phyloP scores from a whole-genome alignment of 106 monocot species.

The Gastrodia elata region DNA sequence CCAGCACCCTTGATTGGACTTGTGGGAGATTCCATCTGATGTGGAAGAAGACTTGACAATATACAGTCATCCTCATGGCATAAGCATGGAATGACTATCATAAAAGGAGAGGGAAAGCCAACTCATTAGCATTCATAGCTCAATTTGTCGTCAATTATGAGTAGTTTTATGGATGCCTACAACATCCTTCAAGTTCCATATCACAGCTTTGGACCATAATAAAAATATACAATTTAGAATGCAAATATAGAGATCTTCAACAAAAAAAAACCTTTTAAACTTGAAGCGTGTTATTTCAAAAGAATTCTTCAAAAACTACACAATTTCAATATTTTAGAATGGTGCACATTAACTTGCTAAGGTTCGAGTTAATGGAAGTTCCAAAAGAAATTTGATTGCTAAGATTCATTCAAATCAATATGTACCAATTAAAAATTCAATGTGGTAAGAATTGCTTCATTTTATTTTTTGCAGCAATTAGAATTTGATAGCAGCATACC shows the following conservation, averaged over 20 bases:
- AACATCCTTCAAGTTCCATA: background rate
- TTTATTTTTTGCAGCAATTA: background rate
- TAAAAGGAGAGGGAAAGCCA: background rate
- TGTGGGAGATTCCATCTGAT: background rate
- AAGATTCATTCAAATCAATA: background rate
- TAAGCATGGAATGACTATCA: background rate
- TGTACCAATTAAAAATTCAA: background rate
- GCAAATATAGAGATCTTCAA: background rate
- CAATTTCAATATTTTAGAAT: background rate
- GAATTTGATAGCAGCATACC: conserved; percentile 14
- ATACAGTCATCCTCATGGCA: background rate
- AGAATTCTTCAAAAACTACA: background rate
- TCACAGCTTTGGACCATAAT: background rate
- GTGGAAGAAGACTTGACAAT: background rate
- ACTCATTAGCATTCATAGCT: background rate
- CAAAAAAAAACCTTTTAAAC: background rate
- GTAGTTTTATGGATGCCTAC: background rate
- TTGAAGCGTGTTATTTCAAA: conserved; percentile 1
- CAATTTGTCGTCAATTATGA: background rate
- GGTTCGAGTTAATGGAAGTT: background rate
- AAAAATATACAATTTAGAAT: background rate
- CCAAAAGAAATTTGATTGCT: background rate
- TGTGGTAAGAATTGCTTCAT: background rate
- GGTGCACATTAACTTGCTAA: background rate
- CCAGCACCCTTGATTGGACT: background rate